Conservation (phyloP, 1,284 basidiomycete genomes). For the Marasmius oreades region DNA sequence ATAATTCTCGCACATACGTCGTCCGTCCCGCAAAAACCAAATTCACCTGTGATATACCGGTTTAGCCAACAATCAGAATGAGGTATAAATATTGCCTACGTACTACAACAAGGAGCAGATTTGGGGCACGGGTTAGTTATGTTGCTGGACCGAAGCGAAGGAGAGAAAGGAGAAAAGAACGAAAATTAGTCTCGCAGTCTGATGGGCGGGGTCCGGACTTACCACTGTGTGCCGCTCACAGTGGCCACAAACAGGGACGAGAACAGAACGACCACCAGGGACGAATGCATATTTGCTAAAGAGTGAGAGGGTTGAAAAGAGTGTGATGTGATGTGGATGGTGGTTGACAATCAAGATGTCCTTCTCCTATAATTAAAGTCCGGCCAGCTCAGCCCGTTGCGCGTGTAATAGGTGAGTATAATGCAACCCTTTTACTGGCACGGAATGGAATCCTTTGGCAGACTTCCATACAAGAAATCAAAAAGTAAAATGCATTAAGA, state of each 20-base stretch:
- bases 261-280: constrained; percentile 15
- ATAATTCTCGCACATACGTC: constrained; percentile 45
- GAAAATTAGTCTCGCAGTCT: not conserved
- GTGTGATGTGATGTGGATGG: not conserved
- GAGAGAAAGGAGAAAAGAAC: not conserved
- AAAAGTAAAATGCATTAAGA: constrained; percentile 52
- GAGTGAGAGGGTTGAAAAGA: not conserved
- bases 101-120: constrained; percentile 53
- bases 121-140: constrained; percentile 38
- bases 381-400: no score
- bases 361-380: no score
- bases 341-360: constrained; percentile 1
- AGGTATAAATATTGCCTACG: constrained; percentile 18
- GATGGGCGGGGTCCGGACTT: not conserved
- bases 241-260: constrained; percentile 5
- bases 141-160: constrained; percentile 29
- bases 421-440: no score
- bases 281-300: constrained; percentile 10
- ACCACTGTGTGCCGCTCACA: constrained; percentile 12
- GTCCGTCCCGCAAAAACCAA: constrained; percentile 67
- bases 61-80: constrained; percentile 4
- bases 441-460: no score
- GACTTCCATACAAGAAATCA: not conserved
- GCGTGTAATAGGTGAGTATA: no score
- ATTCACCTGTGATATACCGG: constrained; percentile 48